phyloP scores from a whole-genome alignment of 495 filamentous ascomycete species.

The Venustampulla echinocandica region DNA sequence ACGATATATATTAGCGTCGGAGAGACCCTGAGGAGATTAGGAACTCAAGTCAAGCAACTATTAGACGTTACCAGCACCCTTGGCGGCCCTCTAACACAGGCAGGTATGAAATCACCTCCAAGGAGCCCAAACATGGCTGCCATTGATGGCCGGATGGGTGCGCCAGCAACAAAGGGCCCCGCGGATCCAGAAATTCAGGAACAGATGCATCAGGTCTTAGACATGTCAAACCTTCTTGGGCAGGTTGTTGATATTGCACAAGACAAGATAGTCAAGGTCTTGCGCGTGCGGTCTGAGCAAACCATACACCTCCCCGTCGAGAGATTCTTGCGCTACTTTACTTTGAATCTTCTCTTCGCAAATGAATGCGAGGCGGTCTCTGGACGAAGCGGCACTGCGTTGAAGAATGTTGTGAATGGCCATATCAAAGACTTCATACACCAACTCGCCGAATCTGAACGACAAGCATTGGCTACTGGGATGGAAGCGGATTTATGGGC shows the following conservation, averaged over 20 bases:
- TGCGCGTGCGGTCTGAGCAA: conserved; percentile 86
- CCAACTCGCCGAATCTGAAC: conserved; percentile 63
- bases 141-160: conserved; percentile 14
- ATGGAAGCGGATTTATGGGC: conserved; percentile 92
- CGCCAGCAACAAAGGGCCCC: background rate
- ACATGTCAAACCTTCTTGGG: conserved; percentile 89
- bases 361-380: conserved; percentile 97
- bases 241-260: conserved; percentile 91
- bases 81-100: conserved; percentile 6
- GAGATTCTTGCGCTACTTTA: conserved; percentile 85
- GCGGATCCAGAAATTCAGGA: conserved; percentile 48
- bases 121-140: conserved; percentile 26
- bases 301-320: conserved; percentile 62
- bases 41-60: conserved; percentile 90
- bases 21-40: conserved; percentile 74
- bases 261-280: conserved; percentile 81
- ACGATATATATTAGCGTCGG: conserved; percentile 80
- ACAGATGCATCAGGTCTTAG: conserved; percentile 74
- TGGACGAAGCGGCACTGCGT: conserved; percentile 69
- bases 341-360: conserved; percentile 84
- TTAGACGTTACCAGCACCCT: conserved; percentile 86
- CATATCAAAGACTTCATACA: conserved; percentile 88
- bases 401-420: conserved; percentile 82
- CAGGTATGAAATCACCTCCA: conserved; percentile 34
- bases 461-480: conserved; percentile 66